A percentile compares a stretch with the other conserved stretches of the same genome.
phyloP scores from a whole-genome alignment of 78 protist genomes.

The Tieghemostelium lacteum region DNA sequence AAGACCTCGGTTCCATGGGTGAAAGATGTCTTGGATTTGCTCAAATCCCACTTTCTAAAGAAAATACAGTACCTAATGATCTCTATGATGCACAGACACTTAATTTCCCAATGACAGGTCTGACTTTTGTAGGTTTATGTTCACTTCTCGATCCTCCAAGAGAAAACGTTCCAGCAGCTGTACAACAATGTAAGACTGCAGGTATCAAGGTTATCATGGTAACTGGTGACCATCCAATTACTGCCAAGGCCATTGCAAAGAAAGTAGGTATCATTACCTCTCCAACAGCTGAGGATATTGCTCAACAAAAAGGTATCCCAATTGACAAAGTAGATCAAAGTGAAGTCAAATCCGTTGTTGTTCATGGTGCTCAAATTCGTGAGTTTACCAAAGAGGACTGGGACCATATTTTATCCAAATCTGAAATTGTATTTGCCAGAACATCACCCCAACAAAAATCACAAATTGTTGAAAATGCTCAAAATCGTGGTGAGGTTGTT shows the following conservation, averaged over 20 bases:
- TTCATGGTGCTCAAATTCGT: slow-evolving; percentile 72
- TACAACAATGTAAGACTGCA: slow-evolving; percentile 87
- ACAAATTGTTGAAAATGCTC: slow-evolving; percentile 92
- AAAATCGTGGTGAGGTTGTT: slow-evolving; percentile 83
- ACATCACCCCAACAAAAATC: slow-evolving; percentile 97
- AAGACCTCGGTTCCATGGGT: slow-evolving; percentile 69
- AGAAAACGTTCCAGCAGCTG: slow-evolving; percentile 91
- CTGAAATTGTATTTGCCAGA: slow-evolving; percentile 95
- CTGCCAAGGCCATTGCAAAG: slow-evolving; percentile 96
- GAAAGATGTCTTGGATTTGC: slow-evolving; percentile 73
- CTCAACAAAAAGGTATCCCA: slow-evolving; percentile 62
- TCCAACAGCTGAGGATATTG: slow-evolving; percentile 80
- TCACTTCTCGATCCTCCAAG: slow-evolving; percentile 98
- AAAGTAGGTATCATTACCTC: slow-evolving; percentile 69
- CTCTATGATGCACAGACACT: slow-evolving; percentile 59
- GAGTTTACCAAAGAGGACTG: slow-evolving; percentile 78
- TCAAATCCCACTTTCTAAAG: slow-evolving; percentile 10
- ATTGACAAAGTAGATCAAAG: slow-evolving; percentile 27
- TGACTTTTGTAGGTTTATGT: slow-evolving; percentile 91
- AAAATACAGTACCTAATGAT: slow-evolving; percentile 34
- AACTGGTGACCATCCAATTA: slow-evolving; percentile 98
- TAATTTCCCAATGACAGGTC: slow-evolving; percentile 73
- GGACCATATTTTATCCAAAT: slow-evolving; percentile 68
- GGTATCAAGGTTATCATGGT: slow-evolving; percentile 96
- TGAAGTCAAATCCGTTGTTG: slow-evolving; percentile 55